Conservation (phyloP, 1,139 yeast genomes). For the Kurtzmaniella quercitrusa region DNA sequence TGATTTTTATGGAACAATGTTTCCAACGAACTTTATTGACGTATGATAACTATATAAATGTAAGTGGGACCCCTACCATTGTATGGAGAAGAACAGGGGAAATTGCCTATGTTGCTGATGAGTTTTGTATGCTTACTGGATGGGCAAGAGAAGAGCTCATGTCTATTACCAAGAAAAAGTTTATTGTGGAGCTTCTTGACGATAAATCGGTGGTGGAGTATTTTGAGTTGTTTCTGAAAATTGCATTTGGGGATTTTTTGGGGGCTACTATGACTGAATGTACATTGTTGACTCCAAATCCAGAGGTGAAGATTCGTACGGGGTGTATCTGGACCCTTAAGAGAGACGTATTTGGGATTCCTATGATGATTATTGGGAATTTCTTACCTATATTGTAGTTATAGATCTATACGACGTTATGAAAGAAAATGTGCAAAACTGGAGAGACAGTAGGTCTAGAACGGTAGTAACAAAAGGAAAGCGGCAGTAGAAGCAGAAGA, state of each 20-base stretch:
- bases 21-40: constrained; percentile 88
- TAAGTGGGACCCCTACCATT: constrained; percentile 90
- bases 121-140: constrained; percentile 85
- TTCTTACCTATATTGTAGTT: constrained; percentile 60
- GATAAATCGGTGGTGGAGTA: constrained; percentile 84
- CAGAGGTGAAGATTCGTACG: constrained; percentile 52
- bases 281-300: constrained; percentile 59
- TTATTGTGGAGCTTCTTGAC: constrained; percentile 86
- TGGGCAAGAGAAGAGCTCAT: constrained; percentile 71
- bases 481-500: no score
- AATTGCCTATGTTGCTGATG: constrained; percentile 90
- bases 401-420: not conserved
- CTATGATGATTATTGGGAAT: constrained; percentile 92
- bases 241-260: constrained; percentile 87
- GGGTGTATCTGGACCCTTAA: constrained; percentile 86
- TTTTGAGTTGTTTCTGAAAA: constrained; percentile 76
- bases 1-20: constrained; percentile 93
- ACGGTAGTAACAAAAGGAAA: not conserved
- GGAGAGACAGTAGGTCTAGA: no score
- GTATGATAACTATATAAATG: constrained; percentile 76
- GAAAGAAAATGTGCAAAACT: no score
- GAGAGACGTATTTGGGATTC: constrained; percentile 60
- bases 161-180: constrained; percentile 48
- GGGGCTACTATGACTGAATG: constrained; percentile 91
- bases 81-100: constrained; percentile 97